Evolutionary conservation across 1,139 yeast species (phyloP).

Genomic region (Taphrina populina): DNA sequence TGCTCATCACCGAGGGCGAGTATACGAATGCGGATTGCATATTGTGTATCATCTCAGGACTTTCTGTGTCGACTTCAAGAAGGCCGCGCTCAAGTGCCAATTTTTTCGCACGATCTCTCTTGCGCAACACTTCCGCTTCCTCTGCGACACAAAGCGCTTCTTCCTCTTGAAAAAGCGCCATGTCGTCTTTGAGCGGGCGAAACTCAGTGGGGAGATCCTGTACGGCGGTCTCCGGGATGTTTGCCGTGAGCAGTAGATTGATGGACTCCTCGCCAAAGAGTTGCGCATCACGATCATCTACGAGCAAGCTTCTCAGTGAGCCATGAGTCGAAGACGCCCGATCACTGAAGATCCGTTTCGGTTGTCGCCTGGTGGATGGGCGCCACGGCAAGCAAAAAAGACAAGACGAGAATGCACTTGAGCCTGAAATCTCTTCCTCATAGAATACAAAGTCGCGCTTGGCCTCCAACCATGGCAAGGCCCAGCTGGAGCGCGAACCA

Average conservation of each 20-base stretch:
- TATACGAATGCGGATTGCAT: no score
- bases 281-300: conserved; percentile 13
- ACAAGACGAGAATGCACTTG: no score
- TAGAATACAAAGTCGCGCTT: no score
- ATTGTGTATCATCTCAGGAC: no score
- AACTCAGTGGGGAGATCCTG: neutral
- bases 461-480: no score
- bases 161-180: conserved; percentile 4
- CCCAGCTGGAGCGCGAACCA: no score
- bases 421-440: no score
- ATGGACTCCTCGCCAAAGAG: conserved; percentile 18
- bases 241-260: conserved; percentile 9
- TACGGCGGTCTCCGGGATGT: neutral
- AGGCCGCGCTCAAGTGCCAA: conserved; percentile 14
- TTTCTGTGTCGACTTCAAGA: neutral
- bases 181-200: conserved; percentile 16
- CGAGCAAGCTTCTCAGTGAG: conserved; percentile 4
- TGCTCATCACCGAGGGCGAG: no score
- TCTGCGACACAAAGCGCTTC: conserved; percentile 11
- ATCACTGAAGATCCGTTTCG: no score
- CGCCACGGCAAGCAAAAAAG: no score
- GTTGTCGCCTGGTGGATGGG: no score
- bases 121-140: conserved; percentile 5
- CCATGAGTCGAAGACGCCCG: no score
- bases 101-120: conserved; percentile 3